A percentile compares a stretch with the other conserved stretches of the same genome.
These are phyloP conservation scores for Backusella morwellensis DNA, from an alignment of 192 early-diverging fungal genomes.

Conservation along the genomic window DNA sequence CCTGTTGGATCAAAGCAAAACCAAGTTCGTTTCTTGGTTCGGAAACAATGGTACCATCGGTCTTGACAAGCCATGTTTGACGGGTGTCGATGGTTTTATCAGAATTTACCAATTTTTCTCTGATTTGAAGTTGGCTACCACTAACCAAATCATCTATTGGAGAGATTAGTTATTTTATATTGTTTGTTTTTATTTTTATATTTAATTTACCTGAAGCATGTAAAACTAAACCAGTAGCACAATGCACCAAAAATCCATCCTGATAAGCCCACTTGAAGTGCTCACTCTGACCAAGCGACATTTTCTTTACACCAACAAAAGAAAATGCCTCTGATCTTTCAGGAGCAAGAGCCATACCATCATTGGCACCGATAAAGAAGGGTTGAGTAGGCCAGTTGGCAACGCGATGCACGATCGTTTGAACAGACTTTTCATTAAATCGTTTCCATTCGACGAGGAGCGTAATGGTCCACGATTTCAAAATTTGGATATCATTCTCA, in stretches of 20 bases:
- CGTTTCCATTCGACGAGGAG: slow-evolving; percentile 19
- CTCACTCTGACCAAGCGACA: not conserved
- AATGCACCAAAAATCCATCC: slow-evolving; percentile 20
- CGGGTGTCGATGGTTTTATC: not conserved
- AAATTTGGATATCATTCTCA: slow-evolving; percentile 4
- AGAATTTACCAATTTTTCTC: not conserved
- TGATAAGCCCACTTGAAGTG: slow-evolving; percentile 16
- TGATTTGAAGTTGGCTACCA: slow-evolving; percentile 18
- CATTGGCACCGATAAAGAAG: slow-evolving; percentile 17
- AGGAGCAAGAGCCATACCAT: slow-evolving; percentile 18
- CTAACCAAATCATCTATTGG: slow-evolving; percentile 9
- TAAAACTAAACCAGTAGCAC: slow-evolving; percentile 24
- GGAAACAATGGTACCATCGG: slow-evolving; percentile 10
- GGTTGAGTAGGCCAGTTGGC: slow-evolving; percentile 21
- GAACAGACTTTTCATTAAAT: not conserved
- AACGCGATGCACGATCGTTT: slow-evolving; percentile 3
- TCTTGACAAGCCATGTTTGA: slow-evolving; percentile 13
- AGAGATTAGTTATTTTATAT: not conserved
- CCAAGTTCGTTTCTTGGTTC: slow-evolving; percentile 9
- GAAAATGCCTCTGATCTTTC: slow-evolving; percentile 16
- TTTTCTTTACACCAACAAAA: not conserved
- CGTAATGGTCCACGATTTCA: slow-evolving; percentile 15
- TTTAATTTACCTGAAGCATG: slow-evolving; percentile 21
- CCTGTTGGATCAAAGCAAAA: slow-evolving; percentile 13
- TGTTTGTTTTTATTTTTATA: not conserved